Conservation (phyloP, 73 alveolate genomes). For the Tetrahymena malaccensis region DNA sequence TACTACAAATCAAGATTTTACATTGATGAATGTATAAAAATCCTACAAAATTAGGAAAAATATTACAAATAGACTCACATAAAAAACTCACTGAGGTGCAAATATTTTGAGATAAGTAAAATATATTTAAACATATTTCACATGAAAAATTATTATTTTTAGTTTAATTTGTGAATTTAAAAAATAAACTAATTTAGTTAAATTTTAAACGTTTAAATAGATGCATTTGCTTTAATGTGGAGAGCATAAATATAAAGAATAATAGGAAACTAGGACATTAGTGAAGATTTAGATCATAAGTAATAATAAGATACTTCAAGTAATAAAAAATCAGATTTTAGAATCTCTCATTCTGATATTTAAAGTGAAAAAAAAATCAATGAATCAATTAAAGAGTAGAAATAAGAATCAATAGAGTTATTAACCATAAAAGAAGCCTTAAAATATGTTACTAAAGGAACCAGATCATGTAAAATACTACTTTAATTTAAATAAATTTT, state of each 20-base stretch:
- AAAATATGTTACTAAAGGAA: background rate
- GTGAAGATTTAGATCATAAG: background rate
- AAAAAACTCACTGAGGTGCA: background rate
- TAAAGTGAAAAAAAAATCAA: background rate
- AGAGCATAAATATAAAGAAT: background rate
- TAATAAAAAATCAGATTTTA: background rate
- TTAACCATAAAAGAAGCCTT: background rate
- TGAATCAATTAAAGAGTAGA: background rate
- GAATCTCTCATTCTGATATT: background rate
- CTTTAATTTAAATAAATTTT: background rate
- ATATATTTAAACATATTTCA: background rate
- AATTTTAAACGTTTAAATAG: too few species aligned
- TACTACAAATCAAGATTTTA: background rate
- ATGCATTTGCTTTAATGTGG: background rate
- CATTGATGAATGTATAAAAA: background rate
- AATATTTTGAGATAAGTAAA: background rate
- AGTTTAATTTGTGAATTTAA: background rate
- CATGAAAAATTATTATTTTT: too few species aligned
- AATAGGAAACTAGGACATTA: background rate
- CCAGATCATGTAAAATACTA: background rate
- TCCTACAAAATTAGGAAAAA: background rate
- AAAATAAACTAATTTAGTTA: too few species aligned
- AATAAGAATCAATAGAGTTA: background rate
- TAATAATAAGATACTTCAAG: background rate
- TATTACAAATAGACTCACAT: background rate